Evolutionary conservation across 2,329 filamentous ascomycete genomes (phyloP), one percentile per base, ranked within the genome.

Genomic region (Colletotrichum sp.): DNA sequence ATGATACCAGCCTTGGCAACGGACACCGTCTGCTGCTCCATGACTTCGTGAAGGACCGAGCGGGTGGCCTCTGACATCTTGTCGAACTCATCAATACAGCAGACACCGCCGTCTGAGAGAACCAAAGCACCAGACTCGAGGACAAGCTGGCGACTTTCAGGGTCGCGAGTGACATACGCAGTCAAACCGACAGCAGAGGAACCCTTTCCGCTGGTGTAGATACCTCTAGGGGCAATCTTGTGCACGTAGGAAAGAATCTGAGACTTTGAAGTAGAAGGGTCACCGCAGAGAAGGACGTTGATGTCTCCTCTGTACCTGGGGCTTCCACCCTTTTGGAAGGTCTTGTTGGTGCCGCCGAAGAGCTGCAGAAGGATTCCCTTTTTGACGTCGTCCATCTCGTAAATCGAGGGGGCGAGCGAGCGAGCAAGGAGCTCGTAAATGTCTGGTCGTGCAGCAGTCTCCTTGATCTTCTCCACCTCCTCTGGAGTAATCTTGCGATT

Each of bases 351-450:
- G 72, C 97, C 97, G 49, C 97, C 96, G 83, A 99, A 99, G 55
- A 99, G 92, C 82, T 99, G 97, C 6, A 99, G 92, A 13, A 99
- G 89, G 77, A 99, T 98, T 13, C 97, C 97, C 87, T 99, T 99
- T 89, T 99, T 99, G 64, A 99, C 96, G 81, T 99, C 97, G 80
- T 99, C 97, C 93, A 98, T 95, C 85, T 99, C 97, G 87, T 98
- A 98, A 81, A 99, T 94, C 76, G 96, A 98, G 16, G 97, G 97
- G 3, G 97, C 97, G 32, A 99, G 89, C 2, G 96, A 99, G 49
- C 96, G 92, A 22, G 97, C 91, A 6, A 99, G 91, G 29, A 99
- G 91, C 27, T 99, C 96, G 84, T 99, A 99, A 70, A 99, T 93
- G 84, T 99, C 97, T 2, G 93, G 89, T 69, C 97, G 92, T 36